Conservation (phyloP, 2,329 filamentous ascomycete species). For the Remersonia thermophila region DNA sequence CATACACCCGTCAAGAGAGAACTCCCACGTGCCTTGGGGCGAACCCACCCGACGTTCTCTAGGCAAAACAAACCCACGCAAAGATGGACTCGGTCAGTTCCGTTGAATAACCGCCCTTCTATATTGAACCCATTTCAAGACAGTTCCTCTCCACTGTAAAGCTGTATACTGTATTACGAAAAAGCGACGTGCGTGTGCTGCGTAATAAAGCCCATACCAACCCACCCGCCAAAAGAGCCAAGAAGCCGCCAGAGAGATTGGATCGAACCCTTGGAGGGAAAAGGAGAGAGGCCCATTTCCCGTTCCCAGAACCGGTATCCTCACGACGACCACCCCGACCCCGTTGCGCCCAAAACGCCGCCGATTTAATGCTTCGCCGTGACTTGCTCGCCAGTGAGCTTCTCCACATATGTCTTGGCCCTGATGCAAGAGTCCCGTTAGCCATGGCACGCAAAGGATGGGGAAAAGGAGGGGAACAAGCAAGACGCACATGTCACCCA, state of each 20-base stretch:
- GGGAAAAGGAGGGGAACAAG: constrained; percentile 5
- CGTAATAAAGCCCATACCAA: too few relatives aligned
- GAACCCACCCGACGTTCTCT: too few relatives aligned
- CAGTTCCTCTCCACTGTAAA: too few relatives aligned
- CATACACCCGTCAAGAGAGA: too few relatives aligned
- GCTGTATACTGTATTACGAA: constrained; percentile 1
- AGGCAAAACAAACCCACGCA: too few relatives aligned
- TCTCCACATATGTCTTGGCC: constrained; percentile 56
- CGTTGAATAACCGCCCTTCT: too few relatives aligned
- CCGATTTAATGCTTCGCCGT: constrained; percentile 55
- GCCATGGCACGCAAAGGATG: constrained; percentile 9
- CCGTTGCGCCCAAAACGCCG: too few relatives aligned
- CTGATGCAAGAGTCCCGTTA: constrained; percentile 26
- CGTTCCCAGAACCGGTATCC: constrained; percentile 6
- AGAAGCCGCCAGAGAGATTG: background rate
- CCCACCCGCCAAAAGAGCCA: too few relatives aligned
- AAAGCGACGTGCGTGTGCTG: background rate
- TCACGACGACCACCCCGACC: too few relatives aligned
- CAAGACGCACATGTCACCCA: constrained; percentile 85
- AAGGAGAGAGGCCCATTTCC: too few relatives aligned
- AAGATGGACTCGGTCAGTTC: too few relatives aligned
- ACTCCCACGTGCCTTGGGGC: too few relatives aligned
- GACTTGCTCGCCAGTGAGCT: constrained; percentile 50
- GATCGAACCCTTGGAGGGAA: background rate
- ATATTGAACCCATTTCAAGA: constrained; percentile 1